A percentile compares a stretch with the other conserved stretches of the same genome.
Conservation (phyloP, 2,329 filamentous ascomycete genomes). For the Fusarium robinianum region DNA sequence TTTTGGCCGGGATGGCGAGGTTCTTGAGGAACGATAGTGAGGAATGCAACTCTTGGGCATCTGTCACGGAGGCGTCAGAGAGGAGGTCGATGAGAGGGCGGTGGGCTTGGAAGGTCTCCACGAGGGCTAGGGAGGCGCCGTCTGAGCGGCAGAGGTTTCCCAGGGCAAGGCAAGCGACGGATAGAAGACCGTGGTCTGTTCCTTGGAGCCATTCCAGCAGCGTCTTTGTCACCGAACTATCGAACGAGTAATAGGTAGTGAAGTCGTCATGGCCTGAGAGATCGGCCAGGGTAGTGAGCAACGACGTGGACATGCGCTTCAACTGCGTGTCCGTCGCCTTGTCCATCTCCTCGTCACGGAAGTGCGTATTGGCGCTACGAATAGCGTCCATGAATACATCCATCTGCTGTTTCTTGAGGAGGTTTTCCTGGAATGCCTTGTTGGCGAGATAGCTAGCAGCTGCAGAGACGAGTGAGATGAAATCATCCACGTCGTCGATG, state of each 20-base stretch:
- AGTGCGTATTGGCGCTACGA: conserved; percentile 51
- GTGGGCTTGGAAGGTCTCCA: conserved; percentile 48
- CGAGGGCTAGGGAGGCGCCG: conserved; percentile 54
- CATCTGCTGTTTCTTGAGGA: conserved; percentile 49
- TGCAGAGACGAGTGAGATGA: conserved; percentile 55
- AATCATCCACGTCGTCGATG: conserved; percentile 57
- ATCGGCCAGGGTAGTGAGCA: conserved; percentile 57
- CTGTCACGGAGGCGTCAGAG: conserved; percentile 44
- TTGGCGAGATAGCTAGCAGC: conserved; percentile 61
- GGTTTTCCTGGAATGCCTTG: conserved; percentile 53
- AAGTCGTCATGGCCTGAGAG: conserved; percentile 57
- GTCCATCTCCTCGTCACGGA: conserved; percentile 47
- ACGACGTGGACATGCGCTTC: conserved; percentile 53
- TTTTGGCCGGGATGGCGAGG: conserved; percentile 60
- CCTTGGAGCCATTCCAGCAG: conserved; percentile 54
- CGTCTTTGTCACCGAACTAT: conserved; percentile 47
- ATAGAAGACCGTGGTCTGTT: conserved; percentile 51
- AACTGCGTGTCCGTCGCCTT: conserved; percentile 51
- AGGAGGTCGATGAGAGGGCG: conserved; percentile 53
- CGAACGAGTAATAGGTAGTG: conserved; percentile 46
- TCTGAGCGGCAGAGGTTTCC: conserved; percentile 67
- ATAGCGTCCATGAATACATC: conserved; percentile 54
- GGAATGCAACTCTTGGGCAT: conserved; percentile 60
- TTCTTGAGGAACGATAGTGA: conserved; percentile 67
- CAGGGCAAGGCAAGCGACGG: conserved; percentile 63